Conservation (phyloP, 345 rosid genomes). For the Acer yangbiense region DNA sequence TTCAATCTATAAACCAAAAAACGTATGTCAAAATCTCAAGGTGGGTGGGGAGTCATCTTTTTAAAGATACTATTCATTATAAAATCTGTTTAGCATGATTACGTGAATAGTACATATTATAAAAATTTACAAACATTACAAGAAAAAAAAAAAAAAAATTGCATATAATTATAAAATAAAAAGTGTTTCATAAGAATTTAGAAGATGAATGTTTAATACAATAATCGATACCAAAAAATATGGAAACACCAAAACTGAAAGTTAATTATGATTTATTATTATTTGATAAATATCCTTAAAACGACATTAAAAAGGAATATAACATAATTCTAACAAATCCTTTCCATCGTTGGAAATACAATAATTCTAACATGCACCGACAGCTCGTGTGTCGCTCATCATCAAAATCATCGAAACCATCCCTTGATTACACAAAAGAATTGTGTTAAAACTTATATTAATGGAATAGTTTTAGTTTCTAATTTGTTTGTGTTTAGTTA, state of each 20-base stretch:
- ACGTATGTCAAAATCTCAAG: neutral
- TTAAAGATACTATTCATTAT: too few relatives aligned
- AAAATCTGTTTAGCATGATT: too few relatives aligned
- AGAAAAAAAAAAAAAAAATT: too few relatives aligned
- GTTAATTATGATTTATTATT: too few relatives aligned
- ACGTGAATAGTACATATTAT: too few relatives aligned
- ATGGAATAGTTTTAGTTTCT: too few relatives aligned
- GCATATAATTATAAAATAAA: too few relatives aligned
- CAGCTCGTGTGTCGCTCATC: neutral
- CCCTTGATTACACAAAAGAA: neutral
- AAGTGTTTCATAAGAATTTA: too few relatives aligned
- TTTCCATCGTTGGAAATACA: neutral
- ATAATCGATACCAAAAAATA: too few relatives aligned
- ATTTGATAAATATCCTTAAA: neutral
- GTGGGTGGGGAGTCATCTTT: neutral
- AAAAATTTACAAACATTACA: too few relatives aligned
- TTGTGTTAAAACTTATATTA: neutral
- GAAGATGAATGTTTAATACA: too few relatives aligned
- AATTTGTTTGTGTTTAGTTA: conserved; percentile 27
- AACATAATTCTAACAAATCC: neutral
- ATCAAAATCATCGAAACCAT: neutral
- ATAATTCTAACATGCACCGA: neutral
- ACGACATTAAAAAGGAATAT: neutral
- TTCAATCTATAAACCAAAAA: too few relatives aligned
- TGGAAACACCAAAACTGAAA: neutral